phyloP scores from a whole-genome alignment of 1,284 basidiomycete species.

The Tranzscheliella williamsii region DNA sequence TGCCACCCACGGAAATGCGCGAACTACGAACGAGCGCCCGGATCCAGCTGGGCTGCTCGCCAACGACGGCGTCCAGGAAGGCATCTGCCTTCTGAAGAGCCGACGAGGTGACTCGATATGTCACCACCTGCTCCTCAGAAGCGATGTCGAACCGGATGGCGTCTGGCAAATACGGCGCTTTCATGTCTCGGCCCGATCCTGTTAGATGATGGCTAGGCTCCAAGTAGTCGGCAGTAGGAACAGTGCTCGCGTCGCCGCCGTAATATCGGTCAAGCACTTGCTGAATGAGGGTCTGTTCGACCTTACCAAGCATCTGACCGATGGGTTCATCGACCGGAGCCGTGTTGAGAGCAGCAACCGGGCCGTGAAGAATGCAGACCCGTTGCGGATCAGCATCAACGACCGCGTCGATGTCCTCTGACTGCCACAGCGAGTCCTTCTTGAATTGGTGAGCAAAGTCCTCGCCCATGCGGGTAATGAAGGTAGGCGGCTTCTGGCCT shows the following conservation, averaged over 20 bases:
- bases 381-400: constrained; percentile 92
- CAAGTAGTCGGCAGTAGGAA: constrained; percentile 89
- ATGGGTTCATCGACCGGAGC: constrained; percentile 89
- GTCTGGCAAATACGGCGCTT: constrained; percentile 61
- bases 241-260: constrained; percentile 73
- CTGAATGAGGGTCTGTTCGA: constrained; percentile 76
- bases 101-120: too few species aligned
- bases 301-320: constrained; percentile 84
- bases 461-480: constrained; percentile 92
- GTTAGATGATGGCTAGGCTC: too few species aligned
- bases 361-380: constrained; percentile 95
- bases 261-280: constrained; percentile 83
- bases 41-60: constrained; percentile 80
- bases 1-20: constrained; percentile 66
- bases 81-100: constrained; percentile 63
- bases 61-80: constrained; percentile 86
- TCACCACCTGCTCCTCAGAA: too few species aligned
- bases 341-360: constrained; percentile 87
- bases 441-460: constrained; percentile 73
- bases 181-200: too few species aligned
- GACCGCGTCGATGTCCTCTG: constrained; percentile 97
- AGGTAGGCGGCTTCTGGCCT: constrained; percentile 96
- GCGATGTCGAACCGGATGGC: too few species aligned
- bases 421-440: constrained; percentile 94
- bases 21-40: constrained; percentile 79